These are phyloP conservation scores for Aquilaria malaccensis DNA, from an alignment of 345 rosid species.

Conservation along the genomic window DNA sequence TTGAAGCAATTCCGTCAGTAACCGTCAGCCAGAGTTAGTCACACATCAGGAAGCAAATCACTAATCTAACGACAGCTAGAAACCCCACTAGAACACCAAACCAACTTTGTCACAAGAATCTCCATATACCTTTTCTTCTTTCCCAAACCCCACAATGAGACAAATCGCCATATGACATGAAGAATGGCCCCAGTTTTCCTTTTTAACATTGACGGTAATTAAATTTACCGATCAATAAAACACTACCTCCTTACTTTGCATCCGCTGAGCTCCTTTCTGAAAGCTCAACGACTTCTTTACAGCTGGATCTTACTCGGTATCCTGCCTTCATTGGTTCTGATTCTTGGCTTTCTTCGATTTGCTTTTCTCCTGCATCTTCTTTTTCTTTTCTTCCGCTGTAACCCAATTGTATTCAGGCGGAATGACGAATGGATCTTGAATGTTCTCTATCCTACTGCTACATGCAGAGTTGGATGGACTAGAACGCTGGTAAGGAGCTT, in stretches of 20 bases:
- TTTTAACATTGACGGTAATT: conserved; percentile 12
- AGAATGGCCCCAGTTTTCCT: conserved; percentile 10
- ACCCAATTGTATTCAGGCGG: conserved; percentile 80
- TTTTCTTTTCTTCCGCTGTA: conserved; percentile 75
- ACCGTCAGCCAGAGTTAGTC: conserved; percentile 16
- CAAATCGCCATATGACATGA: conserved; percentile 12
- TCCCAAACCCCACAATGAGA: conserved; percentile 25
- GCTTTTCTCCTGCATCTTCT: conserved; percentile 87
- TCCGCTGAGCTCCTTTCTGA: conserved; percentile 15
- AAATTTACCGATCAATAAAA: conserved; percentile 18
- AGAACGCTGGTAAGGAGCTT: conserved; percentile 63
- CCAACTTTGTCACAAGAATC: conserved; percentile 20
- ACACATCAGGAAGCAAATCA: conserved; percentile 14
- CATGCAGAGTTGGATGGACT: conserved; percentile 35
- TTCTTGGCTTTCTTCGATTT: conserved; percentile 58
- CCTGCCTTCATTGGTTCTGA: conserved; percentile 31
- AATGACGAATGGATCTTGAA: conserved; percentile 72
- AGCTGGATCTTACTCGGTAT: conserved; percentile 7
- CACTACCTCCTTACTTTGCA: conserved; percentile 19
- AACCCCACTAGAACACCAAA: conserved; percentile 14
- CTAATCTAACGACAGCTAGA: conserved; percentile 14
- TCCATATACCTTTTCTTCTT: conserved; percentile 8
- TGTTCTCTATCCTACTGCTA: conserved; percentile 47
- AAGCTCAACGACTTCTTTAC: conserved; percentile 19
- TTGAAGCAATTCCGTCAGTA: conserved; percentile 14